Evolutionary conservation across 1,139 yeast species (phyloP), one percentile per base, ranked within the genome.

Genomic region (Pneumocystis sp.): DNA sequence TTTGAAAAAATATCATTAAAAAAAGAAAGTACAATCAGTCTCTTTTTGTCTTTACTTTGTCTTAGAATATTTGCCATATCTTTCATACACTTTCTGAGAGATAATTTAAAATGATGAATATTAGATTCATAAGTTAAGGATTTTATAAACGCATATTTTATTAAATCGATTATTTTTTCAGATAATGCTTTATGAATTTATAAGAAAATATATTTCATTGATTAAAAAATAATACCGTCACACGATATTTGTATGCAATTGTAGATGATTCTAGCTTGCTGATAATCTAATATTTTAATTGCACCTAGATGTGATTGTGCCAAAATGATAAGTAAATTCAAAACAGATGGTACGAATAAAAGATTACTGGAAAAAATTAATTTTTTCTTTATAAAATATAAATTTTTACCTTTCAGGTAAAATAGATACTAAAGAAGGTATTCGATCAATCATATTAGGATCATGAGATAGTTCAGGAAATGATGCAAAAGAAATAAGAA

Each of bases 401-500:
- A 3, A 10, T 31, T 12, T 40, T 59, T 59, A 21, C 45, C 15
- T 42, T 59, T 31, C 45, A 0, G 4, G n/a, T 42, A 59, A 31
- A 21, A 59, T n/a, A 8, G 42, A 34, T 29, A 59, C 29, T 29
- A 64, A 29, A 34, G 56, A 44, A 7, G 65, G 65, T 29, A 63
- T 62, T 25, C 65, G 57, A 15, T 63, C 12, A 59, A 44, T 40
- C 65, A 63, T 40, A 31, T 35, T 29, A 10, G 35, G 45, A 37
- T 64, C 44, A 15, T 42, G 37, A 21, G 56, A 44, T 19, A 63
- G 34, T 31, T 37, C 31, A 8, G 61, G 64, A 35, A 59, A 61
- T 2, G 59, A 39, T 44, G 63, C 61, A 45, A 63, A 63, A 8
- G 65, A 61, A 39, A 63, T 34, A 12, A 64, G 67, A 29, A 64